Conservation (phyloP, 345 rosid species). For the Arabidopsis suecica region DNA sequence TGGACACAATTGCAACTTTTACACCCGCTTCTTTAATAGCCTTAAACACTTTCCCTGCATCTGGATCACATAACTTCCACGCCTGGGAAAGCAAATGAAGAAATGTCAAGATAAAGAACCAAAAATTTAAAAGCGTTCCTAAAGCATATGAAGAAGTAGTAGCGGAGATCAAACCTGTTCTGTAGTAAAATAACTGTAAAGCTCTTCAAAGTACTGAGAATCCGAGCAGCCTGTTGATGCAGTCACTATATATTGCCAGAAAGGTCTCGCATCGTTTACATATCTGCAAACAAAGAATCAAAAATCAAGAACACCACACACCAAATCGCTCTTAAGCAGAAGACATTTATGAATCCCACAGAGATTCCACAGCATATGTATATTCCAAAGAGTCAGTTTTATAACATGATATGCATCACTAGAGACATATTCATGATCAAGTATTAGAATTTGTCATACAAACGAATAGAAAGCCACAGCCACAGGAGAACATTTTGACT, state of each 20-base stretch:
- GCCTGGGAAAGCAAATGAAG: constrained; percentile 58
- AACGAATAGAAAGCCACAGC: not conserved
- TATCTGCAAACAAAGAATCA: constrained; percentile 56
- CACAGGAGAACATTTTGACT: not conserved
- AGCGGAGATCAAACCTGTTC: constrained; percentile 59
- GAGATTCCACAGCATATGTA: not conserved
- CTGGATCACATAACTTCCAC: constrained; percentile 96
- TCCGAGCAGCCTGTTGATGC: constrained; percentile 94
- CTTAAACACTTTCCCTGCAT: constrained; percentile 81
- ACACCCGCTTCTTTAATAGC: constrained; percentile 83
- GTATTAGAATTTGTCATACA: not conserved
- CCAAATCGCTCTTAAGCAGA: not conserved
- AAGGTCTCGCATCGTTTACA: constrained; percentile 91
- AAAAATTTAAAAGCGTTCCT: not conserved
- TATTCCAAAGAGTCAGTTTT: not conserved
- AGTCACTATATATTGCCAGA: constrained; percentile 92
- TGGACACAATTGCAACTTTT: constrained; percentile 89
- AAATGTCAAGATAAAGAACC: constrained; percentile 24
- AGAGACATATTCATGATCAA: constrained; percentile 2
- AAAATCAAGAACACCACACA: not conserved
- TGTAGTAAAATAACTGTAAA: constrained; percentile 82
- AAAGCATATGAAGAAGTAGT: not conserved
- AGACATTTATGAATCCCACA: not conserved
- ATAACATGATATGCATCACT: not conserved
- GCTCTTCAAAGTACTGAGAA: constrained; percentile 88